Percentiles rank a stretch among this genome's conserved stretches.
Evolutionary conservation across 139 green algal species (phyloP).

Genomic region (Auxenochlorella pyrenoidosa): DNA sequence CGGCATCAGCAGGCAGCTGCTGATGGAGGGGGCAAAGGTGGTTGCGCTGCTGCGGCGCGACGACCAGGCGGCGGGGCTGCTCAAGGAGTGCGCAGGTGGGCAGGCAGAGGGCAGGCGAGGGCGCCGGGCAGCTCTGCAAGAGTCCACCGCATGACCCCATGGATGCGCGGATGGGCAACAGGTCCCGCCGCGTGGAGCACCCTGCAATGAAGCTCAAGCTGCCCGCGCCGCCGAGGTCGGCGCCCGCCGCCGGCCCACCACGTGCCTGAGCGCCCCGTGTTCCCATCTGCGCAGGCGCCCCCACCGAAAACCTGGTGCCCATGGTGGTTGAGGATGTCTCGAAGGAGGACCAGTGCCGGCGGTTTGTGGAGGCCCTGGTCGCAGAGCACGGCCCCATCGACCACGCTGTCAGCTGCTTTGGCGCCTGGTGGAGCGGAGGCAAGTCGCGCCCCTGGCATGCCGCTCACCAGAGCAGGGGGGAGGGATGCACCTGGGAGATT

Average conservation of each 20-base stretch:
- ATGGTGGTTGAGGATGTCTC: slow-evolving; percentile 23
- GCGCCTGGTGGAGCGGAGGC: slow-evolving; percentile 32
- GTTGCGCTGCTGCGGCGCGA: slow-evolving; percentile 25
- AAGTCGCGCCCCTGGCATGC: not conserved
- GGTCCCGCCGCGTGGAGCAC: not conserved
- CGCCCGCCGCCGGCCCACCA: too few relatives aligned
- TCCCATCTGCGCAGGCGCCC: slow-evolving; percentile 9
- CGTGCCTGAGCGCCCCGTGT: too few relatives aligned
- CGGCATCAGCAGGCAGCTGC: slow-evolving; percentile 35
- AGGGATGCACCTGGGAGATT: too few relatives aligned
- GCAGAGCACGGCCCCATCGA: slow-evolving; percentile 21
- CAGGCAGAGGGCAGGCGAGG: not conserved
- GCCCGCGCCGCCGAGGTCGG: too few relatives aligned
- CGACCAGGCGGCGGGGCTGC: slow-evolving; percentile 22
- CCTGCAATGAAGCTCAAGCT: not conserved
- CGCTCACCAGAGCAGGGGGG: too few relatives aligned
- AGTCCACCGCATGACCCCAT: not conserved
- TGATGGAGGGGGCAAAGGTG: slow-evolving; percentile 35
- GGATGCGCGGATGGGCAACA: not conserved
- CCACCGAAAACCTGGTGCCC: slow-evolving; percentile 1
- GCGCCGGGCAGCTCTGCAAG: not conserved
- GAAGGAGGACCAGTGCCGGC: slow-evolving; percentile 30
- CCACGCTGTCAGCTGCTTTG: slow-evolving; percentile 34
- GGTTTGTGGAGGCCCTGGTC: slow-evolving; percentile 19
- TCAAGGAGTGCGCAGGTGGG: slow-evolving; percentile 30